Evolutionary conservation across 805 yeast species (phyloP), one percentile per base, ranked within the genome.

Genomic region (Saturnispora gosingensis): DNA sequence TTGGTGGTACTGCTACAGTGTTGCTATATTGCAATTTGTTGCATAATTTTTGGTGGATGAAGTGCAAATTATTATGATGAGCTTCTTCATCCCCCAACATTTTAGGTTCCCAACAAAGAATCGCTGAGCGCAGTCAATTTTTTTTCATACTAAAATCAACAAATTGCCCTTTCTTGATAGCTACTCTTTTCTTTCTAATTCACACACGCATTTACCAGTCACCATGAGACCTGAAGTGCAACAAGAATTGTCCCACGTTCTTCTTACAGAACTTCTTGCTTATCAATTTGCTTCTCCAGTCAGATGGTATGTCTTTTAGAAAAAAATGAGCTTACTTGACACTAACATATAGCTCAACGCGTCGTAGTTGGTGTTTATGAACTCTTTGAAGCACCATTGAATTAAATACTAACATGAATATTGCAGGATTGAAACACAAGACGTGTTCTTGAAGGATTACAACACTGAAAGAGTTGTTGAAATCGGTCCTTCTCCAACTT

Each of bases 271-370:
- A 78, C 82, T 93, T 61, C 78, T 93, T 73, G 98, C 99, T 50
- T 93, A 90, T 74, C 99, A 93, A 72, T 93, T 93, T 66, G 99
- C 99, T 47, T 90, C 97, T 56, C 99, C 99, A 46, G 99, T 93
- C 58, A 83, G 98, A 78, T 93, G 99, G 98, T 67, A 61, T 28
- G 70, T 65, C 20, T 36, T 18, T 8, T 27, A 3, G 27, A 15
- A 20, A 9, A 24, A 30, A 30, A 30, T 30, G 34, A 30, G 34
- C 34, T 30, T 13, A 11, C 8, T 5, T 9, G 34, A 10, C 34
- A 13, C 15, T 6, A 30, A 11, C 13, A 10, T 30, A 30, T 2
- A 13, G 9, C 20, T 36, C 16, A 40, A 40, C 44, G 44, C 44
- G 30, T 24, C 30, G 24, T 40, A 30, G 34, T 30, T 30, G n/a